These are phyloP conservation scores for Phytophthora megakarya DNA, from an alignment of 352 stramenopile species.

Conservation along the genomic window DNA sequence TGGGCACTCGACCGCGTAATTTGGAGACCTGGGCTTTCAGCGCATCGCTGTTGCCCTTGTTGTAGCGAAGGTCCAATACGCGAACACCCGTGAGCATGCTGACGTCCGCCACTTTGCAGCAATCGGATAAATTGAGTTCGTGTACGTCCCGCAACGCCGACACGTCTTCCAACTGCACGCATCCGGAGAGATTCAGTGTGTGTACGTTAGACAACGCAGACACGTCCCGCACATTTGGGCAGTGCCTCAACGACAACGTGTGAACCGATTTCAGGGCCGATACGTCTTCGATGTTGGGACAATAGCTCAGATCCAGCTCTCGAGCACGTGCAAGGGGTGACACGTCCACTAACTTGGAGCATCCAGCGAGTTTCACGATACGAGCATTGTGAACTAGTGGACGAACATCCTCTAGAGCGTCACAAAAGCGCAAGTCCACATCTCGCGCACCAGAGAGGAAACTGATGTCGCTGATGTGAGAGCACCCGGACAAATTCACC, in stretches of 20 bases:
- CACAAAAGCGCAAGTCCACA: slow-evolving; percentile 73
- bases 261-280: slow-evolving; percentile 51
- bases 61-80: slow-evolving; percentile 68
- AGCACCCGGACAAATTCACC: slow-evolving; percentile 66
- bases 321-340: slow-evolving; percentile 48
- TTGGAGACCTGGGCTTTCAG: slow-evolving; percentile 31
- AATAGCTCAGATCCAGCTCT: slow-evolving; percentile 72
- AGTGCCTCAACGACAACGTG: slow-evolving; percentile 68
- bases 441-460: slow-evolving; percentile 41
- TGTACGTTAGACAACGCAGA: slow-evolving; percentile 48
- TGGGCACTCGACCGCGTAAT: slow-evolving; percentile 34
- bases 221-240: slow-evolving; percentile 51
- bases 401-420: slow-evolving; percentile 56
- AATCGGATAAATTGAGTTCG: slow-evolving; percentile 70
- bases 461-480: slow-evolving; percentile 49
- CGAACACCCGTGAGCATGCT: slow-evolving; percentile 63
- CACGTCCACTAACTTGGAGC: slow-evolving; percentile 53
- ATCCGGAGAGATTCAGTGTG: slow-evolving; percentile 67
- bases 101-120: slow-evolving; percentile 49
- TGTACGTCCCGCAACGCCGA: slow-evolving; percentile 48
- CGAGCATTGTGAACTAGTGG: slow-evolving; percentile 34
- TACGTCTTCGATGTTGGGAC: slow-evolving; percentile 55
- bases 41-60: slow-evolving; percentile 30
- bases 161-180: slow-evolving; percentile 52
- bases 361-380: slow-evolving; percentile 65